These are phyloP conservation scores for Apiospora pterosperma DNA, from an alignment of 2,329 filamentous ascomycete species.

Conservation along the genomic window DNA sequence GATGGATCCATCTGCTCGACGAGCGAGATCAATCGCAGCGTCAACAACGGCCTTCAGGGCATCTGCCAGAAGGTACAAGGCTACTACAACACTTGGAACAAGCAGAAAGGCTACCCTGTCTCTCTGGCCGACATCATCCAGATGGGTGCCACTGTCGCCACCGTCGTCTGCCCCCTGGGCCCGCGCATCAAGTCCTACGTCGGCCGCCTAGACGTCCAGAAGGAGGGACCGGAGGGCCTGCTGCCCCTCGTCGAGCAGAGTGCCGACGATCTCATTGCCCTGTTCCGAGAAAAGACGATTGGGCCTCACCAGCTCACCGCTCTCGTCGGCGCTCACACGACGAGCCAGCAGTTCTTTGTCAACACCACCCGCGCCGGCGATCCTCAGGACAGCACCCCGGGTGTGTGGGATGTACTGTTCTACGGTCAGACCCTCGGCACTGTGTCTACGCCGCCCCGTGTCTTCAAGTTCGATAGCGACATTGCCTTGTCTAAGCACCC, in stretches of 20 bases:
- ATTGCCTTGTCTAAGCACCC: conserved; percentile 34
- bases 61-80: conserved; percentile 36
- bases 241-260: conserved; percentile 40
- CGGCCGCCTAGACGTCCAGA: conserved; percentile 44
- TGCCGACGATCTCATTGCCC: conserved; percentile 44
- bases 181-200: conserved; percentile 49
- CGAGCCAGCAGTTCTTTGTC: conserved; percentile 45
- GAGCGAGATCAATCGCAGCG: conserved; percentile 33
- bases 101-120: conserved; percentile 25
- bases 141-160: conserved; percentile 47
- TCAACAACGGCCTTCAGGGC: conserved; percentile 45
- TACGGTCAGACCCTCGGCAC: conserved; percentile 38
- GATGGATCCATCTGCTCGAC: conserved; percentile 42
- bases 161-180: conserved; percentile 41
- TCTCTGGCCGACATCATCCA: conserved; percentile 53
- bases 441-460: conserved; percentile 27
- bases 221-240: conserved; percentile 34
- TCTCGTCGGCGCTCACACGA: conserved; percentile 52
- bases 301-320: conserved; percentile 46
- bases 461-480: conserved; percentile 41
- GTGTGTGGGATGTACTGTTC: conserved; percentile 50
- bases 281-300: conserved; percentile 53
- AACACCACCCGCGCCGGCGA: conserved; percentile 36
- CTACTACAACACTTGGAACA: conserved; percentile 35
- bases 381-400: conserved; percentile 49